A percentile compares a stretch with the other conserved stretches of the same genome.
phyloP scores from a whole-genome alignment of 2,329 filamentous ascomycete species.

The Aspergillus floridensis region DNA sequence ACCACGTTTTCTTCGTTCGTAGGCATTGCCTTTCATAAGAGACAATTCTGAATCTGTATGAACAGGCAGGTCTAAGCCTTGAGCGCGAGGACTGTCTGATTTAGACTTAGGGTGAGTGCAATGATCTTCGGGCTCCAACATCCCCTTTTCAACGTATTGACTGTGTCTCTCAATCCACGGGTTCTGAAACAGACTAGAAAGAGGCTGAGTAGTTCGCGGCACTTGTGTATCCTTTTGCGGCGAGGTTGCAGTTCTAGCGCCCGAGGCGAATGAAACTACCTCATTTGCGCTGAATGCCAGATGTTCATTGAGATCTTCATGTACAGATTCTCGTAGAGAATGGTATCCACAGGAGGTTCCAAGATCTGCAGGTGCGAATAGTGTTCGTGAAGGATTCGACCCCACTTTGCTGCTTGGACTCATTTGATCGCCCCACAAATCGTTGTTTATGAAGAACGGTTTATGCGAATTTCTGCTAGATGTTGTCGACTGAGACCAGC shows the following conservation, averaged over 20 bases:
- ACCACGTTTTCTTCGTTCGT: constrained; percentile 39
- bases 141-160: neutral
- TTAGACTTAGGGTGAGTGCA: constrained; percentile 1
- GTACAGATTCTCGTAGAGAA: neutral
- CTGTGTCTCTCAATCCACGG: constrained; percentile 8
- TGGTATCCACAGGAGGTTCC: neutral
- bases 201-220: constrained; percentile 14
- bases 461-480: constrained; percentile 43
- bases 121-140: constrained; percentile 4
- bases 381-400: neutral
- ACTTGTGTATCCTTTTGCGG: constrained; percentile 19
- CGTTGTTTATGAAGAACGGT: constrained; percentile 12
- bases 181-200: constrained; percentile 13
- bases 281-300: neutral
- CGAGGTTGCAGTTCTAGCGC: neutral
- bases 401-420: neutral
- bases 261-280: neutral
- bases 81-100: constrained; percentile 16
- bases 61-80: constrained; percentile 19
- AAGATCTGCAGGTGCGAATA: neutral
- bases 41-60: constrained; percentile 27
- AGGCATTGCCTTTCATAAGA: constrained; percentile 26
- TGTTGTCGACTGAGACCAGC: constrained; percentile 58
- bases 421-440: neutral
- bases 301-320: neutral